phyloP scores from a whole-genome alignment of 1,284 basidiomycete genomes.

The Tilletia caries region DNA sequence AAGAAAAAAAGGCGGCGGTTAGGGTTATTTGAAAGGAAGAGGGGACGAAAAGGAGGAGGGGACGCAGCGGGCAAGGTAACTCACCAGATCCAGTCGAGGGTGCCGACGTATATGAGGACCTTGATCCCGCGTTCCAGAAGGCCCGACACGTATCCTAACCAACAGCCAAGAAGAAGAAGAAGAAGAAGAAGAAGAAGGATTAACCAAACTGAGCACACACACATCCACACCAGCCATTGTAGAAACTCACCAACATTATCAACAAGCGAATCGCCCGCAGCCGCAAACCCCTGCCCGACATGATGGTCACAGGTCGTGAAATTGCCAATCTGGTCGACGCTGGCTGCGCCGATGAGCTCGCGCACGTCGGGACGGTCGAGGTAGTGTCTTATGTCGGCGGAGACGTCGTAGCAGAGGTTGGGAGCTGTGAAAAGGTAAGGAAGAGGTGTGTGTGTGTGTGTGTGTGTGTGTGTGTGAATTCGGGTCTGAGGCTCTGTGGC shows the following conservation, averaged over 20 bases:
- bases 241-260: slow-evolving; percentile 23
- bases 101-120: slow-evolving; percentile 70
- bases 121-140: slow-evolving; percentile 72
- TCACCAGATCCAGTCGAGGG: slow-evolving; percentile 49
- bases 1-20: too few species aligned
- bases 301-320: slow-evolving; percentile 34
- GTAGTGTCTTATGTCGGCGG: slow-evolving; percentile 37
- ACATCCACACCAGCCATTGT: neutral
- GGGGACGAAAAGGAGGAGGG: too few species aligned
- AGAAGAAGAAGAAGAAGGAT: too few species aligned
- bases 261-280: slow-evolving; percentile 23
- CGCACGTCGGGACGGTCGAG: slow-evolving; percentile 44
- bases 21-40: too few species aligned
- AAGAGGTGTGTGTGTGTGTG: too few species aligned
- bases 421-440: slow-evolving; percentile 9
- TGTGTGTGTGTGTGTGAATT: too few species aligned
- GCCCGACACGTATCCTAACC: slow-evolving; percentile 61
- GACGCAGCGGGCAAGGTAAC: too few species aligned
- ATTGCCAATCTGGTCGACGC: slow-evolving; percentile 33
- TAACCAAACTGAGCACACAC: too few species aligned
- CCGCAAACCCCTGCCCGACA: slow-evolving; percentile 24
- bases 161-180: too few species aligned
- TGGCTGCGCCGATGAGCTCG: slow-evolving; percentile 33
- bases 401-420: slow-evolving; percentile 40
- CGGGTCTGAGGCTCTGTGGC: neutral